phyloP scores from a whole-genome alignment of 1,284 basidiomycete genomes.

The Irpex sp. region DNA sequence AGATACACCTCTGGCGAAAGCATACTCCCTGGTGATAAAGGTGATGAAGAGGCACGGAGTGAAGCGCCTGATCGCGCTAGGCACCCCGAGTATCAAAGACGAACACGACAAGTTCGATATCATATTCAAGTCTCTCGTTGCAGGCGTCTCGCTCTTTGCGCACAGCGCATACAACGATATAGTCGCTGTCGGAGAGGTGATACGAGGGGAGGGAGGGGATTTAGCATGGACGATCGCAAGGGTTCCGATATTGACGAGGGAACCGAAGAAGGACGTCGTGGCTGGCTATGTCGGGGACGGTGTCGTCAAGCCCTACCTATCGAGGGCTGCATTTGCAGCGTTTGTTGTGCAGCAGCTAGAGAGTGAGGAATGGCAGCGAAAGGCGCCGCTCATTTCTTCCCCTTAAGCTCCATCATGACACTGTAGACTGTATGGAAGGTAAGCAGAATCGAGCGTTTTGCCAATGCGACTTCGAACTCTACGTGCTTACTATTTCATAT shows the following conservation, averaged over 20 bases:
- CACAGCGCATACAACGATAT: conserved; percentile 43
- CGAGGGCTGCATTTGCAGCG: conserved; percentile 53
- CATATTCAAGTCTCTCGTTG: conserved; percentile 42
- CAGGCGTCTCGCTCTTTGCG: conserved; percentile 33
- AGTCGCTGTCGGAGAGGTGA: conserved; percentile 49
- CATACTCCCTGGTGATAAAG: conserved; percentile 50
- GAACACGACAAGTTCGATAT: conserved; percentile 52
- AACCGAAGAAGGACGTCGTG: conserved; percentile 38
- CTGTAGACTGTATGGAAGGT: neutral
- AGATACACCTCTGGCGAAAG: conserved; percentile 56
- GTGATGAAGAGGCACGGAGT: conserved; percentile 49
- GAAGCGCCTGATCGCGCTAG: conserved; percentile 59
- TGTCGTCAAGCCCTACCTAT: conserved; percentile 40
- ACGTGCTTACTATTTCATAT: neutral
- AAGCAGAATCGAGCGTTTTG: neutral
- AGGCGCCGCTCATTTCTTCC: conserved; percentile 29
- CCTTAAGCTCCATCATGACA: conserved; percentile 13
- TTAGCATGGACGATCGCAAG: conserved; percentile 66
- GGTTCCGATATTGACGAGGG: conserved; percentile 55
- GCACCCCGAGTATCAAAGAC: conserved; percentile 61
- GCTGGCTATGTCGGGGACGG: conserved; percentile 67
- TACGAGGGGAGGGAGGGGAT: conserved; percentile 42
- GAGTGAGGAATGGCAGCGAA: conserved; percentile 42
- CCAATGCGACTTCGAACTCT: neutral
- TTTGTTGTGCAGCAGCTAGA: conserved; percentile 57